Conservation (phyloP, 305 asterid species). For the Solanum chacoense region DNA sequence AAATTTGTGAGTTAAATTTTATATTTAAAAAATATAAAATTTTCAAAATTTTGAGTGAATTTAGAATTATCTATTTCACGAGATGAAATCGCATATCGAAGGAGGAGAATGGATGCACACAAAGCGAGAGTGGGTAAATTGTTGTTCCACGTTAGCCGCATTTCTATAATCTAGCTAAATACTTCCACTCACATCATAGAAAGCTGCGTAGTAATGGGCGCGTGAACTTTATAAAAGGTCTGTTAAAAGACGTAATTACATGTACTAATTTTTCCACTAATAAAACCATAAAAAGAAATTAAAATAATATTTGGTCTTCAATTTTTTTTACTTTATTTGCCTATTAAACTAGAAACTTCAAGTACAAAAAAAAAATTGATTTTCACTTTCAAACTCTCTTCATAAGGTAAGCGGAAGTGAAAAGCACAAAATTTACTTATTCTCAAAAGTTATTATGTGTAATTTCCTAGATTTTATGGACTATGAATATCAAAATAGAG, state of each 20-base stretch:
- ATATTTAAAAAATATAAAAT: too few species aligned
- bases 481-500: not conserved
- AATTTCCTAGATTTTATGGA: not conserved
- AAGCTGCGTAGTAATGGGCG: slow-evolving; percentile 3
- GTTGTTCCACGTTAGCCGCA: not conserved
- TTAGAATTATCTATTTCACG: too few species aligned
- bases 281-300: not conserved
- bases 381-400: not conserved
- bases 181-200: not conserved
- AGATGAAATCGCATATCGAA: not conserved
- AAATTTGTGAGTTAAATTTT: too few species aligned
- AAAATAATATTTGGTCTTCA: not conserved
- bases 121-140: not conserved
- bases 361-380: not conserved
- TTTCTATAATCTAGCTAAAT: not conserved
- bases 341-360: not conserved
- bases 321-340: not conserved
- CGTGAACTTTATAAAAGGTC: not conserved
- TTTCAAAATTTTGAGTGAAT: too few species aligned
- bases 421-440: not conserved
- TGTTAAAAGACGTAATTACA: not conserved
- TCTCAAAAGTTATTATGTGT: not conserved
- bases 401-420: not conserved
- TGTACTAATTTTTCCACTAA: not conserved
- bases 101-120: not conserved